Evolutionary conservation across 495 filamentous ascomycete genomes (phyloP).

Genomic region (Penicillium coprophilum): DNA sequence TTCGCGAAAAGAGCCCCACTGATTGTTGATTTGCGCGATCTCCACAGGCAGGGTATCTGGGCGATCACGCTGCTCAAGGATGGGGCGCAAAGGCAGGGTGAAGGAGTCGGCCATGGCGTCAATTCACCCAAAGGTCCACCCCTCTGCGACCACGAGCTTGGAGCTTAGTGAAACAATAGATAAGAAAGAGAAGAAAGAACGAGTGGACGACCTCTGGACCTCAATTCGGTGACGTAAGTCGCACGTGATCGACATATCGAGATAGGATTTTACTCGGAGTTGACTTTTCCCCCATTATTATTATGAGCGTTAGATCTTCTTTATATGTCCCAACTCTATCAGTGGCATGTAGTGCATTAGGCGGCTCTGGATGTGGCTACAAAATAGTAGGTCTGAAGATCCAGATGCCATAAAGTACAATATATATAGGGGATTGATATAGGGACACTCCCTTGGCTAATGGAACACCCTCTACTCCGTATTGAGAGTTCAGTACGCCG

Average conservation of each 20-base stretch:
- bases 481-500: too few relatives aligned
- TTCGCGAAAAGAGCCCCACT: slow-evolving; percentile 72
- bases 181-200: not conserved
- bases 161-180: not conserved
- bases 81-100: slow-evolving; percentile 65
- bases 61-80: slow-evolving; percentile 51
- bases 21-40: slow-evolving; percentile 69
- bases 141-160: not conserved
- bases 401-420: not conserved
- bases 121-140: not conserved
- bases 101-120: slow-evolving; percentile 46
- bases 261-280: not conserved
- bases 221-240: slow-evolving; percentile 8
- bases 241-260: slow-evolving; percentile 3
- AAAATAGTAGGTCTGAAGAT: not conserved
- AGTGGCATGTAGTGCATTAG: not conserved
- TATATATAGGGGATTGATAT: too few relatives aligned
- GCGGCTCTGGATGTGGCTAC: not conserved
- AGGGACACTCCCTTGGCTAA: too few relatives aligned
- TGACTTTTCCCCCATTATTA: not conserved
- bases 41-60: slow-evolving; percentile 66
- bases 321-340: not conserved
- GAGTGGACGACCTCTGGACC: not conserved
- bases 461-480: too few relatives aligned
- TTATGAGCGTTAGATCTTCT: not conserved